Conservation (phyloP, 805 yeast species). For the Saccharomyces paradoxus region DNA sequence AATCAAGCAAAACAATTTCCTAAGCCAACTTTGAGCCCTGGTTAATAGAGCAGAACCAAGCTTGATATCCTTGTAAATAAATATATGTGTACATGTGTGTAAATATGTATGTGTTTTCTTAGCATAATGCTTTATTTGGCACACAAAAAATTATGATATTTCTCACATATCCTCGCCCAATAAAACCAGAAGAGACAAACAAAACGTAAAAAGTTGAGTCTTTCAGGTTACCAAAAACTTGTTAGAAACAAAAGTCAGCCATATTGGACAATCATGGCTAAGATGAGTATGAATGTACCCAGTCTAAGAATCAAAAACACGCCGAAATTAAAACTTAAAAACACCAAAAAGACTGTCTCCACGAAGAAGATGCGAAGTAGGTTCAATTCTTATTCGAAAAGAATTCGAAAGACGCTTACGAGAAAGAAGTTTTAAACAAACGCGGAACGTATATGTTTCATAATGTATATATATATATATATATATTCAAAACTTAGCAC, state of each 20-base stretch:
- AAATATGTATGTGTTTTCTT: not conserved
- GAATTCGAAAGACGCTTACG: not conserved
- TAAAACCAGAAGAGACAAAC: not conserved
- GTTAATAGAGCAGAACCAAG: not conserved
- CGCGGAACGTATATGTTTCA: too few species aligned
- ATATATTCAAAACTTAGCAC: not conserved
- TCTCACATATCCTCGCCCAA: not conserved
- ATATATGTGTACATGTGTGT: not conserved
- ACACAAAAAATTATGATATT: not conserved
- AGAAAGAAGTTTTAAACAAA: not conserved
- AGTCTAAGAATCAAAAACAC: not conserved
- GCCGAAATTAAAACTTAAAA: not conserved
- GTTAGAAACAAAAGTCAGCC: too few species aligned
- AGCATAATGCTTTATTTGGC: not conserved
- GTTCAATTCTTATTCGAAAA: not conserved
- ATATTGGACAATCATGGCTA: not conserved
- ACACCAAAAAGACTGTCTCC: not conserved
- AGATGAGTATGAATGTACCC: not conserved
- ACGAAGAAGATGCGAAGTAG: not conserved
- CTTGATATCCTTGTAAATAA: not conserved
- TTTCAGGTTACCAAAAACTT: too few species aligned
- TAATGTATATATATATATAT: not conserved
- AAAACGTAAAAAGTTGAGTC: not conserved
- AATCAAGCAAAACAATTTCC: constrained; percentile 74
- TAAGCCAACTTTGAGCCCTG: constrained; percentile 12